phyloP scores from a whole-genome alignment of 2,329 filamentous ascomycete species.

The Acarospora socialis region DNA sequence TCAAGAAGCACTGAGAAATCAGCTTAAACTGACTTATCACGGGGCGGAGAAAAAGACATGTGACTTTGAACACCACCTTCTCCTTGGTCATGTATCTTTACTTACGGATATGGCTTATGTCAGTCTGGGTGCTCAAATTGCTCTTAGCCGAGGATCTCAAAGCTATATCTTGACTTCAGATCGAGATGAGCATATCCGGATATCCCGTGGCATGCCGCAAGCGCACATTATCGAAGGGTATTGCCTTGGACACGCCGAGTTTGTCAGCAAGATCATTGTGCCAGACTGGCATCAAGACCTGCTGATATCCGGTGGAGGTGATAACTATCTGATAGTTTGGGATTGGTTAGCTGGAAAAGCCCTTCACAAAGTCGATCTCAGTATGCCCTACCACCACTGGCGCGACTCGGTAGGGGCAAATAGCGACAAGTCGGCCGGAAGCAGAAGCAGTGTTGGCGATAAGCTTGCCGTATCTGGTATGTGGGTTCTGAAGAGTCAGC shows the following conservation, averaged over 20 bases:
- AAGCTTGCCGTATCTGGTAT: conserved; percentile 37
- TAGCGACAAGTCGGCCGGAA: neutral
- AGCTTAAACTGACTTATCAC: conserved; percentile 32
- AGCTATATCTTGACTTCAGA: conserved; percentile 53
- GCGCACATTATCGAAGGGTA: conserved; percentile 78
- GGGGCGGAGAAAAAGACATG: conserved; percentile 34
- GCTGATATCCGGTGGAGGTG: conserved; percentile 77
- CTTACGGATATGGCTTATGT: conserved; percentile 59
- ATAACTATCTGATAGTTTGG: conserved; percentile 67
- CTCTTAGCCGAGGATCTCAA: conserved; percentile 31
- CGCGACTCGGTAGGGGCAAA: neutral
- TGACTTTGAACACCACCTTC: conserved; percentile 58
- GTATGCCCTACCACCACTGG: conserved; percentile 5
- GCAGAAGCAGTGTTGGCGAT: conserved; percentile 7
- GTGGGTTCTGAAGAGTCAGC: conserved; percentile 24
- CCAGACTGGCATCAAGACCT: conserved; percentile 41
- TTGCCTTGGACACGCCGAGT: conserved; percentile 77
- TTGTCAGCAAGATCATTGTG: conserved; percentile 63
- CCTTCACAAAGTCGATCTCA: conserved; percentile 40
- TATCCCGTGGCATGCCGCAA: conserved; percentile 70
- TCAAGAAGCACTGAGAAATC: conserved; percentile 40
- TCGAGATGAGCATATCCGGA: conserved; percentile 71
- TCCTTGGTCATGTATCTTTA: conserved; percentile 92
- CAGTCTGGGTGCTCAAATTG: conserved; percentile 31
- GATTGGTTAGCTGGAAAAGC: conserved; percentile 52